phyloP scores from a whole-genome alignment of 2,329 filamentous ascomycete species.

The Leptographium flavum region DNA sequence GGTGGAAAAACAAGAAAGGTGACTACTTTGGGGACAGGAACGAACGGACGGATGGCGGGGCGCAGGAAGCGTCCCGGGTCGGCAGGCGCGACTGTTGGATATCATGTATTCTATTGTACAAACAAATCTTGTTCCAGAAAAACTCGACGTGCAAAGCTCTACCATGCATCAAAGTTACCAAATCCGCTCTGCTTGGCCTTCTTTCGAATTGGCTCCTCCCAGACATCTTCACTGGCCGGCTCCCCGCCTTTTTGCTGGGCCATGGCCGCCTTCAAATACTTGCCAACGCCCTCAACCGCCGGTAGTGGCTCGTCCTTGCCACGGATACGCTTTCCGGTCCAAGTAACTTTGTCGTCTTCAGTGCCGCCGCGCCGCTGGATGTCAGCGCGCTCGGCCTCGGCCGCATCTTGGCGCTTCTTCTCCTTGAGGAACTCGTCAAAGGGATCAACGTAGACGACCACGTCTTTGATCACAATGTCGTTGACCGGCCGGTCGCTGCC shows the following conservation, averaged over 20 bases:
- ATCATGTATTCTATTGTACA: background rate
- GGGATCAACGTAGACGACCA: constrained; percentile 81
- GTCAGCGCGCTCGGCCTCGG: constrained; percentile 44
- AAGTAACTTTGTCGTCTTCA: constrained; percentile 82
- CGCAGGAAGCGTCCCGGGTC: too few relatives aligned
- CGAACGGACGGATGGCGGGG: too few relatives aligned
- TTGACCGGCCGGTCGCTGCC: constrained; percentile 61
- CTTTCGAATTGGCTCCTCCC: constrained; percentile 55
- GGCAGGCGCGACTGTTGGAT: background rate
- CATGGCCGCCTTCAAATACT: constrained; percentile 58
- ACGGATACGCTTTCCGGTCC: constrained; percentile 86
- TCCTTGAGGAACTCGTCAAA: constrained; percentile 86
- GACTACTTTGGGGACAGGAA: too few relatives aligned
- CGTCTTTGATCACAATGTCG: constrained; percentile 67
- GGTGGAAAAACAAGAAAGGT: too few relatives aligned
- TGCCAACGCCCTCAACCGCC: constrained; percentile 42
- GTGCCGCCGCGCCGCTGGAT: constrained; percentile 52
- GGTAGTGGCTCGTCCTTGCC: constrained; percentile 39
- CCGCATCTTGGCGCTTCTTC: constrained; percentile 47
- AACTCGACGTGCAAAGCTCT: too few relatives aligned
- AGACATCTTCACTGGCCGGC: constrained; percentile 23
- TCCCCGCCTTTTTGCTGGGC: constrained; percentile 9
- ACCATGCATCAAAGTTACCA: constrained; percentile 93
- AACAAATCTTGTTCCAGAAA: background rate
- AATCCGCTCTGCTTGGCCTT: constrained; percentile 71